Evolutionary conservation across 2,329 filamentous ascomycete genomes (phyloP).

Genomic region (Cytospora mali): DNA sequence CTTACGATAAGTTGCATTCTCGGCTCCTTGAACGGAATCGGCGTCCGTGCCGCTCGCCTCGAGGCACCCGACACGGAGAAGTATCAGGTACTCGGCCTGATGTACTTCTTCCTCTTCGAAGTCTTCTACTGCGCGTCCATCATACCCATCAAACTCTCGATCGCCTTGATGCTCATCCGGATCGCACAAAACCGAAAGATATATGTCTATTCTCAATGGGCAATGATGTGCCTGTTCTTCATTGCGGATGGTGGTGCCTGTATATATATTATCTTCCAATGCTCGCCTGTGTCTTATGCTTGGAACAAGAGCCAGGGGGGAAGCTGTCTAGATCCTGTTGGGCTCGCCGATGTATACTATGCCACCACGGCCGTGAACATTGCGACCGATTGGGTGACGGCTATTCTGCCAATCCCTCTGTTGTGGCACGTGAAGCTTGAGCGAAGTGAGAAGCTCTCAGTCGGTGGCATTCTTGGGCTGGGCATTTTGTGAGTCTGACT

Average conservation of each 20-base stretch:
- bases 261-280: conserved; percentile 28
- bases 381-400: conserved; percentile 23
- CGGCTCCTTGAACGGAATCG: conserved; percentile 21
- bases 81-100: conserved; percentile 22
- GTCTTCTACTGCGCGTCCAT: conserved; percentile 28
- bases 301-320: conserved; percentile 25
- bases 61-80: conserved; percentile 9
- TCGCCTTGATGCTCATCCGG: conserved; percentile 26
- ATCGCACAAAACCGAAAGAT: conserved; percentile 26
- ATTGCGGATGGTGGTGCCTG: conserved; percentile 18
- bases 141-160: conserved; percentile 27
- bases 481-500: conserved; percentile 23
- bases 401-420: conserved; percentile 21
- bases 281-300: conserved; percentile 23
- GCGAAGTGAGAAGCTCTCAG: conserved; percentile 26
- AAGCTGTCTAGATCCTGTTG: conserved; percentile 5
- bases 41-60: conserved; percentile 16
- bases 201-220: conserved; percentile 24
- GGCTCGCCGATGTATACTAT: conserved; percentile 23
- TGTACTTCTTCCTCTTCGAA: conserved; percentile 28
- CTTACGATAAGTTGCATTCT: conserved; percentile 23
- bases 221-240: conserved; percentile 27
- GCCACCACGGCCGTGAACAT: conserved; percentile 25
- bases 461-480: conserved; percentile 24
- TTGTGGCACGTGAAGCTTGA: conserved; percentile 26